Percentiles rank a stretch among this genome's conserved stretches.
Evolutionary conservation across 345 rosid species (phyloP).

Genomic region (Draba incana): DNA sequence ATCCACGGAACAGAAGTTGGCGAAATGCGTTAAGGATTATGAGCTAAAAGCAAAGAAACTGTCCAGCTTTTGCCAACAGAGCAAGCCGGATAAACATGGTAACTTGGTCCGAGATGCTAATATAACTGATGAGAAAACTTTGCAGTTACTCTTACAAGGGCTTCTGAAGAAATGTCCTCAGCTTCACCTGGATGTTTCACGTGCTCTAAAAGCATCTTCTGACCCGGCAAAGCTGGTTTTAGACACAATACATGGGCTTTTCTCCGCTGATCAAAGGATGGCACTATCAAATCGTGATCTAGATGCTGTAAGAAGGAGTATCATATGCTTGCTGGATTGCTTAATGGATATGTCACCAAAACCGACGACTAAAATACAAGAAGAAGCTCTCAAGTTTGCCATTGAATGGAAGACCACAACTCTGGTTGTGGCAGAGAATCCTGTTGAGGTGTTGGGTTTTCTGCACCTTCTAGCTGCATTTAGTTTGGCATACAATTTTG

Average conservation of each 20-base stretch:
- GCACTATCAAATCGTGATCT: constrained; percentile 39
- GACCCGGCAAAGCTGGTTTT: constrained; percentile 68
- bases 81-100: constrained; percentile 28
- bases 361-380: constrained; percentile 39
- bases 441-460: constrained; percentile 51
- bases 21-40: constrained; percentile 22
- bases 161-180: constrained; percentile 40
- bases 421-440: constrained; percentile 34
- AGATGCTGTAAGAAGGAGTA: constrained; percentile 46
- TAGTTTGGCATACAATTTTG: constrained; percentile 44
- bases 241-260: constrained; percentile 56
- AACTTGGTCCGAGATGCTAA: constrained; percentile 16
- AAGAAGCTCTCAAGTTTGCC: constrained; percentile 50
- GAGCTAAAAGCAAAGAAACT: constrained; percentile 32
- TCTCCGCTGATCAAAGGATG: constrained; percentile 42
- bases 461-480: constrained; percentile 52
- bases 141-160: constrained; percentile 57
- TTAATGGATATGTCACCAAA: constrained; percentile 47
- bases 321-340: constrained; percentile 55
- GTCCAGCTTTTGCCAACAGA: constrained; percentile 22
- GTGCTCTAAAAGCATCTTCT: constrained; percentile 38
- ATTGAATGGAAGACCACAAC: constrained; percentile 49
- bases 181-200: constrained; percentile 39
- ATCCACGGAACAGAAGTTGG: constrained; percentile 10
- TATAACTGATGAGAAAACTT: constrained; percentile 44